Base-by-base conservation (phyloP, 495 filamentous ascomycete species). In the Paragyromitra xinjiangensis region DNA sequence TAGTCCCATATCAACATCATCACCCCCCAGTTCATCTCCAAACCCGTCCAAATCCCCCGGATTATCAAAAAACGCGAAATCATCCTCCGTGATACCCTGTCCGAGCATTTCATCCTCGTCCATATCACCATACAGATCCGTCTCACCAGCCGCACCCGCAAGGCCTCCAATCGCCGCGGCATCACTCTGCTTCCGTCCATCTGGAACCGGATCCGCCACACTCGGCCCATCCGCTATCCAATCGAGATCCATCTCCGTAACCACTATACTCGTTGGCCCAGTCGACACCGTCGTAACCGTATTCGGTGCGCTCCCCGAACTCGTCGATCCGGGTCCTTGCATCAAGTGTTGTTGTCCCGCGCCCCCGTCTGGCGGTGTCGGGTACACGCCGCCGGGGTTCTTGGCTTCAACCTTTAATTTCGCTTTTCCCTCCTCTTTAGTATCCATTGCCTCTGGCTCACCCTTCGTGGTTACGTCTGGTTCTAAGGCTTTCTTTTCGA, bases 31-130 rank as follows among this genome's bases (percentile, higher is more conserved):
- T 51, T 70, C 67, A 34, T 82, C 81, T 6, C 64, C 81, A 59
- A 80, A 78, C 6, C 68, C 81, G 16, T 51, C 75, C 42, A 81
- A 53, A 9, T 67, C 61, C n/a, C 75, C 80, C 0, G 80, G 80
- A 22, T 81, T 70, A 64, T 83, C 81, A 74, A 83, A 83, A 63
- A 83, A 83, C 29, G 71, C 78, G 48, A 83, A 83, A 48, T 83
- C 81, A 26, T 81, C 74, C 12, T 83, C 81, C 3, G 81, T 83
- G 39, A 83, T 75, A 6, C 75, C 75, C 24, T 71, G 59, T 3
- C 55, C 71, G 40, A 78, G 78, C 61, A 82, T 80, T 22, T 72
- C 78, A 70, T 82, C 81, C 50, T 82, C 80, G n/a, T 82, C 80
- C 80, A 82, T 79, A 40, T 75, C 80, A 14, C 81, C 78, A 68